These are phyloP conservation scores for Bertia moriformis DNA, from an alignment of 2,329 filamentous ascomycete genomes.

Conservation along the genomic window DNA sequence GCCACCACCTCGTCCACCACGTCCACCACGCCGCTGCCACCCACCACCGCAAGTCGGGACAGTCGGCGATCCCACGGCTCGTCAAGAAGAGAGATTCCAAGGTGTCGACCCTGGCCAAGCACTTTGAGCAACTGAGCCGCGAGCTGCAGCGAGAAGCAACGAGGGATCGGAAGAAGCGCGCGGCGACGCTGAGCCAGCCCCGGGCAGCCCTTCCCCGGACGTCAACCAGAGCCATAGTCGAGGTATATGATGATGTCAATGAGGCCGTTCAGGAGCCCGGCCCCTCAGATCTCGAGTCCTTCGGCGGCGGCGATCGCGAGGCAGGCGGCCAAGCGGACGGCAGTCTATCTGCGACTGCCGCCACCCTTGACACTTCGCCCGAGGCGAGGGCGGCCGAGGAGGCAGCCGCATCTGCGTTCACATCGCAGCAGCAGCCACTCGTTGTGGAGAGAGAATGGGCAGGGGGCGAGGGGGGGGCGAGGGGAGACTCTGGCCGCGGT, in stretches of 20 bases:
- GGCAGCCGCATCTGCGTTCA: too few species aligned
- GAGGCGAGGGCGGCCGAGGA: constrained; percentile 10
- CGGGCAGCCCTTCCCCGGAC: constrained; percentile 72
- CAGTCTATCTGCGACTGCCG: not conserved
- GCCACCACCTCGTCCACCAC: too few species aligned
- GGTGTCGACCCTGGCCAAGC: constrained; percentile 82
- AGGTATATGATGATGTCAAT: constrained; percentile 86
- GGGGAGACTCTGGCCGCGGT: too few species aligned
- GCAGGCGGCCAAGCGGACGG: constrained; percentile 17
- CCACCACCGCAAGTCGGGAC: constrained; percentile 34
- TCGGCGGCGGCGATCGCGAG: constrained; percentile 15
- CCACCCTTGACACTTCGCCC: constrained; percentile 2
- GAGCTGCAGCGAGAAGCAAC: constrained; percentile 93
- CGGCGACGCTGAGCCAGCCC: constrained; percentile 60
- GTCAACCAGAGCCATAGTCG: constrained; percentile 83
- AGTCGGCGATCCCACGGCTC: constrained; percentile 77
- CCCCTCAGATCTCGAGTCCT: constrained; percentile 46
- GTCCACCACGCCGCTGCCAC: too few species aligned
- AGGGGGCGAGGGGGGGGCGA: too few species aligned
- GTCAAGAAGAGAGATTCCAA: constrained; percentile 63
- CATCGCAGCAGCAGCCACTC: too few species aligned
- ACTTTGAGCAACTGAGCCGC: constrained; percentile 90
- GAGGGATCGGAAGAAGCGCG: constrained; percentile 67
- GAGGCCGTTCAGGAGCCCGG: constrained; percentile 78
- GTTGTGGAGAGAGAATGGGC: too few species aligned